Base-by-base conservation (phyloP, 345 rosid genomes). In the Eucalyptus melliodora region DNA sequence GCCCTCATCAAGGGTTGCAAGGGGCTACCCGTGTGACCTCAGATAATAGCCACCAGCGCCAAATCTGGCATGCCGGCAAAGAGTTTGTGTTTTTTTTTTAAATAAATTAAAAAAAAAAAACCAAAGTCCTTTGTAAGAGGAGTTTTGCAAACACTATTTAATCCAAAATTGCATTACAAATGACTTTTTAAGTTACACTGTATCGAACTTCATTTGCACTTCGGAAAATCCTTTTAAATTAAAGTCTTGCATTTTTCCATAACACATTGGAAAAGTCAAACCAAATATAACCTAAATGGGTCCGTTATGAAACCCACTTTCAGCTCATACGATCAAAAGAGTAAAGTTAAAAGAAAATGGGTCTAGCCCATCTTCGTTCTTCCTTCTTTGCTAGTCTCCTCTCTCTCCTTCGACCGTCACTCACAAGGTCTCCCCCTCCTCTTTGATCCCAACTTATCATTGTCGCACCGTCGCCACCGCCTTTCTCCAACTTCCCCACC, bases 31-130 rank as follows among this genome's bases (percentile, higher is more conserved):
- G 13, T 56, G 62, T 4, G 27, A 56, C 12, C 13, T 56, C 13
- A 56, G 0, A 56, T 6, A 24, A 56, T 10, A 24, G 30, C 3
- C 27, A 23, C 13, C 6, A 0, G 13, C 3, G 0, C 12, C 62
- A 23, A 56, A 56, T 53, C 0, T 53, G 10, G 56, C 2, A 21
- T 19, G 56, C 24, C 4, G 0, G 0, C 59, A 53, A 53, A 53
- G 59, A 53, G 24, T 53, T 53, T 53, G 24, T 53, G 10, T 53
- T 8, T 23, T 56, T 23, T 8, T 55, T 8, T 53, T 19, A 3
- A 19, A 53, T 1, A 50, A 50, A 56, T 19, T 53, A 53, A 19
- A 51, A 19, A 53, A 19, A 53, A 56, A 56, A 23, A 23, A 56
- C 62, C 62, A 23, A 56, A 56, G 30, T 23, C 19, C 59, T 53